Percentiles rank a stretch among this genome's conserved stretches.
These are phyloP conservation scores for Clarkia xantiana DNA, from an alignment of 345 rosid species.

Conservation along the genomic window DNA sequence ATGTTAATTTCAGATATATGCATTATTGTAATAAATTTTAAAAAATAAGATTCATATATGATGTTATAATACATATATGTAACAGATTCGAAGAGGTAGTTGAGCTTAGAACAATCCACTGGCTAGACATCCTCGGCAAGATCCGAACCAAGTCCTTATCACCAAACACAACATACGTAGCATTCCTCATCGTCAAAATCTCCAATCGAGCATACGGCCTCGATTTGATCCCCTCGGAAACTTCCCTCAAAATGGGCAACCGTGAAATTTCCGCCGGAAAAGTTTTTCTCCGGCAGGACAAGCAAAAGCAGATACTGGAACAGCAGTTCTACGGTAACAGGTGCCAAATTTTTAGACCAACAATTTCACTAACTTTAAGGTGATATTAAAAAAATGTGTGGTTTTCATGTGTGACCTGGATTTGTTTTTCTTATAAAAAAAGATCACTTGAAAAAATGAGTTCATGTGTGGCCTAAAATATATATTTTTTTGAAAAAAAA, in stretches of 20 bases:
- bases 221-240: slow-evolving; percentile 16
- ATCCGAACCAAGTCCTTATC: slow-evolving; percentile 17
- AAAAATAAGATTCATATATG: too few species aligned
- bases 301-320: slow-evolving; percentile 4
- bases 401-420: too few species aligned
- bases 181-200: slow-evolving; percentile 21
- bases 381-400: too few species aligned
- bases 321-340: not conserved
- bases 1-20: too few species aligned
- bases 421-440: too few species aligned
- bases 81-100: slow-evolving; percentile 27
- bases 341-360: too few species aligned
- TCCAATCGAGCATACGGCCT: slow-evolving; percentile 20
- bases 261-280: slow-evolving; percentile 2
- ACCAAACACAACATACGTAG: slow-evolving; percentile 22
- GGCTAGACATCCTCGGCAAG: slow-evolving; percentile 27
- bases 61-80: too few species aligned
- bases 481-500: too few species aligned
- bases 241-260: slow-evolving; percentile 14
- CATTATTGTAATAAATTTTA: too few species aligned
- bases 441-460: too few species aligned
- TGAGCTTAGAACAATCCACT: slow-evolving; percentile 20
- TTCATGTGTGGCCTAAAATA: too few species aligned
- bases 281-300: slow-evolving; percentile 6
- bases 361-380: too few species aligned